Evolutionary conservation across 768 basidiomycete species (phyloP).

Genomic region (Mycena chlorophos): DNA sequence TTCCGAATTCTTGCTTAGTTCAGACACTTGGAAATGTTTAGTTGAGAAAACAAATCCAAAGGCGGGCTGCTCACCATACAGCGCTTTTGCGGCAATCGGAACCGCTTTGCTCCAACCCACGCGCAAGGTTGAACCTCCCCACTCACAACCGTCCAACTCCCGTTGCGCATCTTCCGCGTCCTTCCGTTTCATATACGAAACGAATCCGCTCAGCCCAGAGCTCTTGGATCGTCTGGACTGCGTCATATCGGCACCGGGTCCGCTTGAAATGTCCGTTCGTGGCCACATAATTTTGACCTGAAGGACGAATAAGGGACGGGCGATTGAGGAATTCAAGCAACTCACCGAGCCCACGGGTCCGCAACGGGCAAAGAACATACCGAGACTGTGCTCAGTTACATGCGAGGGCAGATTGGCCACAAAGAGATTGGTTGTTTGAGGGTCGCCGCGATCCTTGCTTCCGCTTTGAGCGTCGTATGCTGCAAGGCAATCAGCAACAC

Average conservation of each 20-base stretch:
- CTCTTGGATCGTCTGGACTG: slow-evolving; percentile 67
- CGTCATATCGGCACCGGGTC: slow-evolving; percentile 78
- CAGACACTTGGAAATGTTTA: slow-evolving; percentile 12
- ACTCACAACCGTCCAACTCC: slow-evolving; percentile 90
- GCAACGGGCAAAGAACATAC: slow-evolving; percentile 85
- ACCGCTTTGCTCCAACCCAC: slow-evolving; percentile 99
- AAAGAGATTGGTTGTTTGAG: slow-evolving; percentile 93
- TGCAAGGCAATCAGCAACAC: slow-evolving; percentile 18
- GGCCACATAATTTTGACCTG: slow-evolving; percentile 99
- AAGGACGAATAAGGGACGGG: neutral
- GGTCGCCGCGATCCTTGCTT: slow-evolving; percentile 86
- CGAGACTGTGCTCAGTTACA: slow-evolving; percentile 83
- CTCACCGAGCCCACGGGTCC: slow-evolving; percentile 92
- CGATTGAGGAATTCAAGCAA: slow-evolving; percentile 15
- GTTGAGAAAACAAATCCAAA: neutral
- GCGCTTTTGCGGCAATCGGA: slow-evolving; percentile 72
- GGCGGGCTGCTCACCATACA: slow-evolving; percentile 61
- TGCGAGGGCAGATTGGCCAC: slow-evolving; percentile 90
- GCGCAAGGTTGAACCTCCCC: slow-evolving; percentile 85
- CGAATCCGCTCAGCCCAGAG: slow-evolving; percentile 89
- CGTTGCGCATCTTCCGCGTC: slow-evolving; percentile 89
- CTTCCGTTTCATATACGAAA: slow-evolving; percentile 91
- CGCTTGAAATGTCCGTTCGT: slow-evolving; percentile 67
- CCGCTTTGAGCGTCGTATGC: slow-evolving; percentile 92
- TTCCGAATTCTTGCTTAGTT: slow-evolving; percentile 16